phyloP scores from a whole-genome alignment of 2,329 filamentous ascomycete species.

The Trichoderma koningii region DNA sequence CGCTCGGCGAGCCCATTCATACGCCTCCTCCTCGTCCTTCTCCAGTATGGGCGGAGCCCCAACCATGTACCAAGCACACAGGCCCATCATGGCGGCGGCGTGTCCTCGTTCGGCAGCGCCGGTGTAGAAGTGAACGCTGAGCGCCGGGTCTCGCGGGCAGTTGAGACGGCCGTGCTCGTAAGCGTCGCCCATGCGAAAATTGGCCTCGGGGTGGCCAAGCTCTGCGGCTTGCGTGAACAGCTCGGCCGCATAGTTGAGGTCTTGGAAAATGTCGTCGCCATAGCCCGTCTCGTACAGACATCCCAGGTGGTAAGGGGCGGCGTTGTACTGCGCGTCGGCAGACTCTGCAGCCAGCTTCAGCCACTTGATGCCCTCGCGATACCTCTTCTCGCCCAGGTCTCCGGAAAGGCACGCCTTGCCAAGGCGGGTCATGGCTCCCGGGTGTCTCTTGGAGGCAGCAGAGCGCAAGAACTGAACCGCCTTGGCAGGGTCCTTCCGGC shows the following conservation, averaged over 20 bases:
- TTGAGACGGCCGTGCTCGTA: constrained; percentile 89
- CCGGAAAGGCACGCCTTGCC: constrained; percentile 87
- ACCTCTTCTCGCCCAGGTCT: constrained; percentile 83
- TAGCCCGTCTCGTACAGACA: constrained; percentile 89
- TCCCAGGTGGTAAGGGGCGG: constrained; percentile 87
- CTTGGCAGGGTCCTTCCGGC: constrained; percentile 83
- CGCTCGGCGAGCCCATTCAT: constrained; percentile 89
- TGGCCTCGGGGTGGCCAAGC: constrained; percentile 83
- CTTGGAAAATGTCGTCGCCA: constrained; percentile 90
- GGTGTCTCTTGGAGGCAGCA: constrained; percentile 90
- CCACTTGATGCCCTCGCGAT: constrained; percentile 94
- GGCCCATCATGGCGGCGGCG: constrained; percentile 90
- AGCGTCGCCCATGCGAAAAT: constrained; percentile 87
- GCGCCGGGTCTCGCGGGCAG: constrained; percentile 85
- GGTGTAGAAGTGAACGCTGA: constrained; percentile 98
- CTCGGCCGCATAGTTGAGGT: constrained; percentile 87
- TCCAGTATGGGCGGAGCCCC: constrained; percentile 89
- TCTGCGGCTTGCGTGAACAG: constrained; percentile 94
- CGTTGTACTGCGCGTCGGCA: constrained; percentile 88
- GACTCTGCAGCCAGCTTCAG: constrained; percentile 89
- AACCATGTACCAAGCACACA: constrained; percentile 98
- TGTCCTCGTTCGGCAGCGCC: constrained; percentile 84
- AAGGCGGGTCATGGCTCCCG: constrained; percentile 89
- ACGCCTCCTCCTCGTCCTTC: constrained; percentile 94
- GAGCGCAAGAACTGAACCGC: constrained; percentile 91